A percentile compares a stretch with the other conserved stretches of the same genome.
Evolutionary conservation across 257 asterid genomes (phyloP).

Genomic region (Fraxinus americana): DNA sequence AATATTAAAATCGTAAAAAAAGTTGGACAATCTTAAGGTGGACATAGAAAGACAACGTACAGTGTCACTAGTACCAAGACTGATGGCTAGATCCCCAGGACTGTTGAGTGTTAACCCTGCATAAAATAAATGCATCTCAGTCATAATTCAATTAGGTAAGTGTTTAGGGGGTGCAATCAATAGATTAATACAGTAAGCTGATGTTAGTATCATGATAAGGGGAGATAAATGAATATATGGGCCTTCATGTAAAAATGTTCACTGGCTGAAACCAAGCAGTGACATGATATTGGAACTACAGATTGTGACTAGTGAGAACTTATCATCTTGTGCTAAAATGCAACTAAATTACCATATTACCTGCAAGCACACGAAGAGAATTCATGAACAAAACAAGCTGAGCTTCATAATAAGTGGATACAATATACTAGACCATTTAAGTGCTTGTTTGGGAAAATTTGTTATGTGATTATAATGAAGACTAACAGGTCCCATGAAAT

Average conservation of each 20-base stretch:
- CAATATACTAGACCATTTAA: not conserved
- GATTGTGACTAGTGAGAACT: not conserved
- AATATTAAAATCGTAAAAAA: not conserved
- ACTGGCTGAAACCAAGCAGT: not conserved
- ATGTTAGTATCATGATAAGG: not conserved
- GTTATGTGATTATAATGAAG: too few relatives aligned
- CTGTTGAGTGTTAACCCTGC: constrained; percentile 77
- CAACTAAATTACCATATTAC: constrained; percentile 1
- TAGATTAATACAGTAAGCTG: not conserved
- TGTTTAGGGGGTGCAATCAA: not conserved
- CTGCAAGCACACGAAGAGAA: not conserved
- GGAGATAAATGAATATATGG: not conserved
- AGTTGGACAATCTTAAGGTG: not conserved
- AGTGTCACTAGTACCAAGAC: constrained; percentile 98
- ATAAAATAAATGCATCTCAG: constrained; percentile 23
- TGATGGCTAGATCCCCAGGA: constrained; percentile 88
- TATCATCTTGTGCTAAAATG: not conserved
- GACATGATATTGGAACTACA: not conserved
- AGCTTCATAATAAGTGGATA: not conserved
- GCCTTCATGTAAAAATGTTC: not conserved
- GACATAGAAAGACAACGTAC: constrained; percentile 42
- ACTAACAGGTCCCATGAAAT: too few relatives aligned
- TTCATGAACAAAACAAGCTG: not conserved
- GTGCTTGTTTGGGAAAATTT: too few relatives aligned
- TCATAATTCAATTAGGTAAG: not conserved